Evolutionary conservation across 2,329 filamentous ascomycete species (phyloP).

Genomic region (Cryphonectria japonica): DNA sequence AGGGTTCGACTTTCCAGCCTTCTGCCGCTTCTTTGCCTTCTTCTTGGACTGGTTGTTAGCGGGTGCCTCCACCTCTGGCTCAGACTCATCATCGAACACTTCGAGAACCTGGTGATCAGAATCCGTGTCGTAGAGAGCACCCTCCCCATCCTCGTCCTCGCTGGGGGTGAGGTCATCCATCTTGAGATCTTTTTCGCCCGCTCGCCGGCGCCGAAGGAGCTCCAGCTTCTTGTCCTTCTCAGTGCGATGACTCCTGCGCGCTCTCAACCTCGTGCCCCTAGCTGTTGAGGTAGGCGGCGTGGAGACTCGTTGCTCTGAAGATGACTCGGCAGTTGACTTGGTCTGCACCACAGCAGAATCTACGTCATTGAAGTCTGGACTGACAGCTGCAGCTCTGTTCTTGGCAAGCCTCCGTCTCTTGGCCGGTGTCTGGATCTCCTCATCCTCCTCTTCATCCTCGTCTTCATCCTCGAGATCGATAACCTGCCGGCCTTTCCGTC

Average conservation of each 20-base stretch:
- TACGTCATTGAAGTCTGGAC: slow-evolving; percentile 5
- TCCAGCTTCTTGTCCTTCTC: slow-evolving; percentile 47
- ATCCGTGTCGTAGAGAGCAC: slow-evolving; percentile 41
- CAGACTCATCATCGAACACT: slow-evolving; percentile 41
- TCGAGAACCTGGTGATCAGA: slow-evolving; percentile 37
- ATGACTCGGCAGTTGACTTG: slow-evolving; percentile 6
- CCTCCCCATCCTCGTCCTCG: slow-evolving; percentile 53
- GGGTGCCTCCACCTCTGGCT: slow-evolving; percentile 26
- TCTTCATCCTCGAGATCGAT: slow-evolving; percentile 15
- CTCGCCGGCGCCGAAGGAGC: slow-evolving; percentile 43
- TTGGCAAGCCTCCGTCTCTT: slow-evolving; percentile 36
- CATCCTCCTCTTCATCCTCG: slow-evolving; percentile 21
- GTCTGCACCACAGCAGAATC: slow-evolving; percentile 1
- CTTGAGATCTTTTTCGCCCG: slow-evolving; percentile 44
- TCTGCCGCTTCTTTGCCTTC: slow-evolving; percentile 29
- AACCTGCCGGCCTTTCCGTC: slow-evolving; percentile 8
- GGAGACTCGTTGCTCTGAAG: neutral
- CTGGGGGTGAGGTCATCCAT: slow-evolving; percentile 37
- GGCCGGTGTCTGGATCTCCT: slow-evolving; percentile 33
- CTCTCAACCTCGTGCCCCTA: slow-evolving; percentile 23
- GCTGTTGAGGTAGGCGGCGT: slow-evolving; percentile 16
- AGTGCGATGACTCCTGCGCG: slow-evolving; percentile 39
- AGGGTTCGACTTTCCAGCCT: slow-evolving; percentile 16
- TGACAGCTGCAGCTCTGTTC: slow-evolving; percentile 16
- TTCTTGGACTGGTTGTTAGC: slow-evolving; percentile 27